These are phyloP conservation scores for Crassisporium funariophilum DNA, from an alignment of 768 basidiomycete genomes.

Conservation along the genomic window DNA sequence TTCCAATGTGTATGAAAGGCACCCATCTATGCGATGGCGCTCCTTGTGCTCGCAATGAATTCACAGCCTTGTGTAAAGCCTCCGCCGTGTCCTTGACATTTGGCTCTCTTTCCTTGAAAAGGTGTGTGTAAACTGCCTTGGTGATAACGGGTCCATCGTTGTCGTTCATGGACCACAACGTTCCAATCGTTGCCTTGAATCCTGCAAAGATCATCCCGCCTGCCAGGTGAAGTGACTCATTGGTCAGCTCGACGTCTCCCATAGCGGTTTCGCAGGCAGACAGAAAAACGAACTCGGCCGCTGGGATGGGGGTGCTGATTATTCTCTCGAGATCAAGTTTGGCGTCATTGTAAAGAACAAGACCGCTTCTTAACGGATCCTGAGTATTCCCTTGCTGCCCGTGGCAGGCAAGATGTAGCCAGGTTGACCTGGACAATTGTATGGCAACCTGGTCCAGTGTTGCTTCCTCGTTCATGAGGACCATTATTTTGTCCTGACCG, in stretches of 20 bases:
- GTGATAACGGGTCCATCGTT: conserved; percentile 25
- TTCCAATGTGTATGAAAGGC: conserved; percentile 25
- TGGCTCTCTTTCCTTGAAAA: conserved; percentile 9
- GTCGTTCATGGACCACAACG: conserved; percentile 47
- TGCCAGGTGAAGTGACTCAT: conserved; percentile 40
- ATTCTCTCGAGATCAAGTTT: conserved; percentile 22
- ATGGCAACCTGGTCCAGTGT: conserved; percentile 9
- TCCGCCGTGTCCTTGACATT: conserved; percentile 15
- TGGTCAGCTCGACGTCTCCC: conserved; percentile 27
- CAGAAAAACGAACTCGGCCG: conserved; percentile 41
- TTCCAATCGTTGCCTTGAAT: conserved; percentile 37
- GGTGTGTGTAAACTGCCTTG: neutral
- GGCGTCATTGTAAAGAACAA: conserved; percentile 20
- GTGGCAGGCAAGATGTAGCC: conserved; percentile 44
- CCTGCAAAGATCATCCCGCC: conserved; percentile 41
- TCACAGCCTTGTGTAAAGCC: conserved; percentile 18
- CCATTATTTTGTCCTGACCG: neutral
- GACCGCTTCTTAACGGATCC: conserved; percentile 18
- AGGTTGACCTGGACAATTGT: conserved; percentile 11
- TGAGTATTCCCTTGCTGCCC: conserved; percentile 30
- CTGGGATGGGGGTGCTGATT: conserved; percentile 22
- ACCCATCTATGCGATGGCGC: conserved; percentile 20
- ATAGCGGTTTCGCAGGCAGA: conserved; percentile 49
- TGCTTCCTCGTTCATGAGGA: conserved; percentile 10
- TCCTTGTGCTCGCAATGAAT: conserved; percentile 10